Conservation (phyloP, 805 yeast genomes). For the Kodamaea kaohsiungensis region DNA sequence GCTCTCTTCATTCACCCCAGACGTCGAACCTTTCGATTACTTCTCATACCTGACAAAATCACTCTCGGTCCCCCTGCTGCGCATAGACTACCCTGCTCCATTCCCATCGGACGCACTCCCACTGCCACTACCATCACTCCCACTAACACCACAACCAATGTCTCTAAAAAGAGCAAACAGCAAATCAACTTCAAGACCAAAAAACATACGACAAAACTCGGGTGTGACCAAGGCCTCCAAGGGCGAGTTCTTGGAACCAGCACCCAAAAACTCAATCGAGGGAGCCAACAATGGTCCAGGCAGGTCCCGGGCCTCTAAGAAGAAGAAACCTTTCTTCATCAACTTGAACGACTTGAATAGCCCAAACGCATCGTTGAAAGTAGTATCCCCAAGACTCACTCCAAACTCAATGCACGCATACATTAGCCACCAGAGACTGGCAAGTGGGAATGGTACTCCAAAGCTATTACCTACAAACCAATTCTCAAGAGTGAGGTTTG, state of each 20-base stretch:
- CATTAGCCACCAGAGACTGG: constrained; percentile 4
- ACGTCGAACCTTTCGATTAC: constrained; percentile 1
- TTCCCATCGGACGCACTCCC: constrained; percentile 6
- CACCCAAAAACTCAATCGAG: not conserved
- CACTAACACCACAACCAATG: not conserved
- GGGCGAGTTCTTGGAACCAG: constrained; percentile 1
- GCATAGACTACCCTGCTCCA: not conserved
- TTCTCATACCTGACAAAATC: not conserved
- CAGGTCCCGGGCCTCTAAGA: constrained; percentile 3
- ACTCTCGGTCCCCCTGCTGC: constrained; percentile 2
- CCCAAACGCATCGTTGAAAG: constrained; percentile 4
- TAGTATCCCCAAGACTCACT: constrained; percentile 5
- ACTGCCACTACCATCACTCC: constrained; percentile 4
- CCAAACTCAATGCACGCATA: constrained; percentile 5
- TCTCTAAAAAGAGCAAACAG: not conserved
- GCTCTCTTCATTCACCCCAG: not conserved
- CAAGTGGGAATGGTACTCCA: constrained; percentile 6
- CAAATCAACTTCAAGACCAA: constrained; percentile 9
- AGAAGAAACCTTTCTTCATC: constrained; percentile 11
- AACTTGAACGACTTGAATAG: constrained; percentile 14
- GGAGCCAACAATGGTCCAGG: constrained; percentile 1
- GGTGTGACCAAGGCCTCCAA: constrained; percentile 3
- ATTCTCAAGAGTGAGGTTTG: constrained; percentile 14
- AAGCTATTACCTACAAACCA: constrained; percentile 15
- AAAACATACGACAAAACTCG: constrained; percentile 17